A percentile compares a stretch with the other conserved stretches of the same genome.
These are phyloP conservation scores for Phialophora expanda DNA, from an alignment of 2,329 filamentous ascomycete species.

Conservation along the genomic window DNA sequence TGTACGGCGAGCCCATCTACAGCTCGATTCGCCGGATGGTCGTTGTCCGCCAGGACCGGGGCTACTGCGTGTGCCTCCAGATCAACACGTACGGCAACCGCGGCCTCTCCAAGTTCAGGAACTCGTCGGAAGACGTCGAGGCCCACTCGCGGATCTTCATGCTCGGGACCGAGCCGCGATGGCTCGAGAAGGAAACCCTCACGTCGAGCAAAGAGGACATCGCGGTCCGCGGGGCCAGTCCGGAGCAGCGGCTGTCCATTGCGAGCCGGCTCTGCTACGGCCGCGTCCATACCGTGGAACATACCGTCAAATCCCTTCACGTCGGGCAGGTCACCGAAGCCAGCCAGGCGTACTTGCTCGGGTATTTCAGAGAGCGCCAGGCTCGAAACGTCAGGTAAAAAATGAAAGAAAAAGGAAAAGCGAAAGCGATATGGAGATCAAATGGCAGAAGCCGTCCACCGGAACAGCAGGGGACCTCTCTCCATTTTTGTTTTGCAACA, in stretches of 20 bases:
- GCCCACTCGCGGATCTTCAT: conserved; percentile 49
- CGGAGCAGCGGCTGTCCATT: conserved; percentile 38
- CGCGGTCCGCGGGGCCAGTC: conserved; percentile 40
- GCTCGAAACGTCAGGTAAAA: neutral
- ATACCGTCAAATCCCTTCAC: conserved; percentile 51
- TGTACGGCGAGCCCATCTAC: conserved; percentile 35
- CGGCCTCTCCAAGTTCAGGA: conserved; percentile 46
- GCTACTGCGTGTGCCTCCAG: conserved; percentile 45
- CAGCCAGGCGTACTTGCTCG: neutral
- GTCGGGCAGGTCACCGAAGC: conserved; percentile 41
- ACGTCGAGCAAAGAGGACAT: conserved; percentile 47
- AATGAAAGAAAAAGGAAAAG: neutral
- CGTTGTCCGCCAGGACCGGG: conserved; percentile 40
- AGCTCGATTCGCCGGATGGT: conserved; percentile 46
- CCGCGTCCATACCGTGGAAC: conserved; percentile 50
- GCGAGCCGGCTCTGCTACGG: conserved; percentile 50
- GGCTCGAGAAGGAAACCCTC: conserved; percentile 39
- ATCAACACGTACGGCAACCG: conserved; percentile 49
- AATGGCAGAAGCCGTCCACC: neutral
- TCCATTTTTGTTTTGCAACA: too few species aligned
- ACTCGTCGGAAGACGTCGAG: conserved; percentile 38
- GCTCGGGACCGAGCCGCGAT: conserved; percentile 29
- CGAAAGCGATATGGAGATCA: neutral
- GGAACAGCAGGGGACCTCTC: too few species aligned
- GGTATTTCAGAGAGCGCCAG: neutral